A percentile compares a stretch with the other conserved stretches of the same genome.
Conservation (phyloP, 805 yeast species). For the Nadsonia fulvescens region DNA sequence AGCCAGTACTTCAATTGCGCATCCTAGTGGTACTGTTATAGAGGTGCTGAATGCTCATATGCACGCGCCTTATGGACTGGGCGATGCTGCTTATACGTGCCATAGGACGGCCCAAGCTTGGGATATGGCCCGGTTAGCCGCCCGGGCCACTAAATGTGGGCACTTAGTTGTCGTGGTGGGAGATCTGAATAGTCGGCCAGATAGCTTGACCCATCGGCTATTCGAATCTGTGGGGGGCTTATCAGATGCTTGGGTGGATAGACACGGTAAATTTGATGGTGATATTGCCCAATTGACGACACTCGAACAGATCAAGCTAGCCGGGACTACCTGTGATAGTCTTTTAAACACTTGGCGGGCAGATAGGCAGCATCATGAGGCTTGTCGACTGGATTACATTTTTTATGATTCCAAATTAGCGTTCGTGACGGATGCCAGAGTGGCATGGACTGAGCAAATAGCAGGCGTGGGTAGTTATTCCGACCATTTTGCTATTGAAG, state of each 20-base stretch:
- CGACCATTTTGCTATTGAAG: constrained; percentile 66
- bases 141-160: constrained; percentile 48
- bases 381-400: constrained; percentile 83
- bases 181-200: constrained; percentile 80
- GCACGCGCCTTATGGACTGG: constrained; percentile 90
- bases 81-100: constrained; percentile 79
- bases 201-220: constrained; percentile 61
- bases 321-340: constrained; percentile 86
- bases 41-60: constrained; percentile 83
- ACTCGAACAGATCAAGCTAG: constrained; percentile 43
- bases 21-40: constrained; percentile 30
- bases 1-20: constrained; percentile 50
- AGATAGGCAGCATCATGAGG: constrained; percentile 35
- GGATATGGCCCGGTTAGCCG: constrained; percentile 64
- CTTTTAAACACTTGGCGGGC: constrained; percentile 73
- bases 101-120: constrained; percentile 93
- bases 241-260: constrained; percentile 65
- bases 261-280: constrained; percentile 30
- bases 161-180: constrained; percentile 82
- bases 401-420: constrained; percentile 44
- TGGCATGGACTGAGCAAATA: constrained; percentile 52
- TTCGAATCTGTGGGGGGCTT: constrained; percentile 53
- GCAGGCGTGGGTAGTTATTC: constrained; percentile 62
- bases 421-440: constrained; percentile 41
- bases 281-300: constrained; percentile 31